Base-by-base conservation (phyloP, 2,329 filamentous ascomycete genomes). In the Talaromyces pinophilus region DNA sequence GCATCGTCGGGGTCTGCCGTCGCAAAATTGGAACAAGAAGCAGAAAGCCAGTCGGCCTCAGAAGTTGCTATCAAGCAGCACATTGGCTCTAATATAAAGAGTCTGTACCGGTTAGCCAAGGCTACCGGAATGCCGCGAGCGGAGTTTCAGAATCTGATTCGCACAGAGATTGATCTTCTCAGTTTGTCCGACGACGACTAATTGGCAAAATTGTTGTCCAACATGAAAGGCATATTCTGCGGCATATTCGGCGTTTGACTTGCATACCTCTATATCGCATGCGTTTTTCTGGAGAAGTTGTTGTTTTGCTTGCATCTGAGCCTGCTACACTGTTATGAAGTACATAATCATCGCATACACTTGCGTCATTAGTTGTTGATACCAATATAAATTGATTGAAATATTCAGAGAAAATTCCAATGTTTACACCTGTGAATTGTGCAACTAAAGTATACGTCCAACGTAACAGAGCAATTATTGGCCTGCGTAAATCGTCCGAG, bases 31-130 rank as follows among this genome's bases (percentile, higher is more conserved):
- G 87, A 89, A 71, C 76, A 82, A 33, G 77, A 82, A 64, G 85
- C 85, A 1, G 81, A 82, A 67, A 81, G 72, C 44, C 80, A 81
- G 68, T 84, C 84, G 3, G 78, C 83, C n/a, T 85, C 84, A 1
- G 87, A 88, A 72, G 76, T 86, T 10, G 87, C 84, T 2, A 85
- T 89, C 59, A 85, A 86, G 70, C 86, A 88, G 72, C 87, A 90
- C 70, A 87, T 90, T 65, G 82, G 85, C 68, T 86, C 85, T 1
- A 87, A 85, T 69, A 81, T 90, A 71, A 89, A 89, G 78, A 88
- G 85, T 72, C 74, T 90, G 72, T 89, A 86, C 75, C 82, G 87
- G 2, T 74, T 90, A 63, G 87, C 87, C 1, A 84, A 81, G 71
- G 82, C 82, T 30, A 84, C 84, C 2, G 87, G 87, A 0, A 87